Conservation (phyloP, 441 rosid genomes). For the Mallotus japonicus region DNA sequence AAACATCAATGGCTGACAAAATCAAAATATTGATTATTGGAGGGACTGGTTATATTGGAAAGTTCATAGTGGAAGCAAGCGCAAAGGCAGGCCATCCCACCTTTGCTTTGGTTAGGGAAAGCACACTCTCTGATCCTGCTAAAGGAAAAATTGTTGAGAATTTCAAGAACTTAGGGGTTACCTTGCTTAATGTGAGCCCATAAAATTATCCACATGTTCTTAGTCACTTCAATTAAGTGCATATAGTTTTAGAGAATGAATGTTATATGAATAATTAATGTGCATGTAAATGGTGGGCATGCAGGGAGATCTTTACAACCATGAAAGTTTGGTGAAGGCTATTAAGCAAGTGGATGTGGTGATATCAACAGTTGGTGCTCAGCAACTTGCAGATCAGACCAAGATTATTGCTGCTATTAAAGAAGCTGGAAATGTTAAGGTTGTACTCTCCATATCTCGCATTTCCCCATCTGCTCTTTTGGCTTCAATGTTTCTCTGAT, state of each 20-base stretch:
- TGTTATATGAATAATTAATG: too few species aligned
- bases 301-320: constrained; percentile 49
- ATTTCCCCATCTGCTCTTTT: not conserved
- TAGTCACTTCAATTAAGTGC: too few species aligned
- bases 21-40: constrained; percentile 47
- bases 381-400: constrained; percentile 36
- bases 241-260: too few species aligned
- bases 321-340: constrained; percentile 36
- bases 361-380: constrained; percentile 36
- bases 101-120: constrained; percentile 38
- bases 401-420: constrained; percentile 50
- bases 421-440: constrained; percentile 49
- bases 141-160: constrained; percentile 27
- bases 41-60: constrained; percentile 49
- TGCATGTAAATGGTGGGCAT: not conserved
- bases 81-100: constrained; percentile 46
- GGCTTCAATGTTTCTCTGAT: too few species aligned
- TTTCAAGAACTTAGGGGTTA: constrained; percentile 40
- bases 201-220: not conserved
- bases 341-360: constrained; percentile 51
- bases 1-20: constrained; percentile 33
- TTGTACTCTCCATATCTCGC: not conserved
- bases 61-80: constrained; percentile 45
- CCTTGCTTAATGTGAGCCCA: constrained; percentile 26
- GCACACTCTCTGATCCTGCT: constrained; percentile 33